Base-by-base conservation (phyloP, 1,284 basidiomycete genomes). In the Jaminaea rosea region DNA sequence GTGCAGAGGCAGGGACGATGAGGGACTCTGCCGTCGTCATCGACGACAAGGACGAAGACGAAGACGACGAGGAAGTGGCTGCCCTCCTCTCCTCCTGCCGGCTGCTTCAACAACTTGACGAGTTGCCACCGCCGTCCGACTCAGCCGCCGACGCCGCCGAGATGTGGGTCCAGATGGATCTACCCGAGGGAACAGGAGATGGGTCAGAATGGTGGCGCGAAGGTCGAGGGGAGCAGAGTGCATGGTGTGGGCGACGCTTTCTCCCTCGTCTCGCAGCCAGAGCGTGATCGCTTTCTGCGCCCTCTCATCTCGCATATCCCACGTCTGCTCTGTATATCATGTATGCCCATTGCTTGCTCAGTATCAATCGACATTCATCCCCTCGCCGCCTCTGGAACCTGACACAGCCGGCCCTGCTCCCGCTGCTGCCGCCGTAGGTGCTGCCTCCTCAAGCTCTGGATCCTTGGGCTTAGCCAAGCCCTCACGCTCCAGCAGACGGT, bases 381-480 rank as follows among this genome's bases (percentile, higher is more conserved):
- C 39, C 39, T 42, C 39, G 19, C 39, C 39, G 11, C 39, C 39
- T 5, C 39, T 23, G n/a, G n/a, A n/a, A 17, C 39, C 39, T 23
- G 39, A n/a, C 39, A n/a, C 39, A 13, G 39, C 39, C 24, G 39
- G 19, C 39, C 24, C 19, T 9, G 39, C 39, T 17, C 19, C 4
- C 23, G 39, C 24, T 42, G 19, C 39, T 13, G 19, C 39, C 24
- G 39, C 24, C 28, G 48, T 41, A n/a, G 37, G 49, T 11, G 36
- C 52, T 1, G 26, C 52, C 28, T 50, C 49, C 13, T 41, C 34
- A n/a, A 53, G 29, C 37, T 76, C 75, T 2, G 86, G 86, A 44
- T 86, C 84, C 76, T 87, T 86, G 79, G 90, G 91, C 67, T 76
- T 76, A 57, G 83, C 87, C 39, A 97, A 77, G 19, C 87, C 88